Conservation (phyloP, 805 yeast genomes). For the Kodamaea nitidulidarum region DNA sequence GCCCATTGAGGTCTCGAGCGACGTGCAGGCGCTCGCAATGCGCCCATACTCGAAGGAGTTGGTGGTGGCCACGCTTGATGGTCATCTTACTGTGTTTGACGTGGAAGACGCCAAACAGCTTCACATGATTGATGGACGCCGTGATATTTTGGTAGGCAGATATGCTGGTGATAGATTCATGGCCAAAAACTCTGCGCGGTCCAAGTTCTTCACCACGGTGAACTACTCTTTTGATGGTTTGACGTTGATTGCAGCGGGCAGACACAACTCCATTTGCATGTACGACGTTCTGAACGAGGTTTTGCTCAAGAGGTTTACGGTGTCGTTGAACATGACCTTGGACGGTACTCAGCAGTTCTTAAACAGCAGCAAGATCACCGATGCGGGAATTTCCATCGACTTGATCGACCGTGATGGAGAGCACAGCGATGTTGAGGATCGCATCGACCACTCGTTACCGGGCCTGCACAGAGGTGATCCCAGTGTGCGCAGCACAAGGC, state of each 20-base stretch:
- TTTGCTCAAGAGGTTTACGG: constrained; percentile 71
- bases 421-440: constrained; percentile 76
- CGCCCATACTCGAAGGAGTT: constrained; percentile 92
- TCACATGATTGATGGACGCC: constrained; percentile 79
- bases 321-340: constrained; percentile 83
- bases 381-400: constrained; percentile 73
- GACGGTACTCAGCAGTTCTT: constrained; percentile 81
- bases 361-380: constrained; percentile 81
- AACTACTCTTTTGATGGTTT: constrained; percentile 87
- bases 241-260: constrained; percentile 88
- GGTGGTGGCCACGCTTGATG: constrained; percentile 85
- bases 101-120: constrained; percentile 75
- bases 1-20: constrained; percentile 83
- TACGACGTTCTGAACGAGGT: constrained; percentile 91
- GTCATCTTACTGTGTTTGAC: constrained; percentile 81
- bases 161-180: constrained; percentile 77
- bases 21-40: constrained; percentile 76
- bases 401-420: constrained; percentile 84
- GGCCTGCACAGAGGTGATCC: constrained; percentile 81
- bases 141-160: constrained; percentile 85
- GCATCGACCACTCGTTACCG: constrained; percentile 72
- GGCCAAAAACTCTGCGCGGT: constrained; percentile 74
- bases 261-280: constrained; percentile 83
- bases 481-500: constrained; percentile 67
- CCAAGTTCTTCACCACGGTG: constrained; percentile 77